Evolutionary conservation across 192 early-diverging fungal species (phyloP), one percentile per base, ranked within the genome.

Genomic region (Dispira simplex): DNA sequence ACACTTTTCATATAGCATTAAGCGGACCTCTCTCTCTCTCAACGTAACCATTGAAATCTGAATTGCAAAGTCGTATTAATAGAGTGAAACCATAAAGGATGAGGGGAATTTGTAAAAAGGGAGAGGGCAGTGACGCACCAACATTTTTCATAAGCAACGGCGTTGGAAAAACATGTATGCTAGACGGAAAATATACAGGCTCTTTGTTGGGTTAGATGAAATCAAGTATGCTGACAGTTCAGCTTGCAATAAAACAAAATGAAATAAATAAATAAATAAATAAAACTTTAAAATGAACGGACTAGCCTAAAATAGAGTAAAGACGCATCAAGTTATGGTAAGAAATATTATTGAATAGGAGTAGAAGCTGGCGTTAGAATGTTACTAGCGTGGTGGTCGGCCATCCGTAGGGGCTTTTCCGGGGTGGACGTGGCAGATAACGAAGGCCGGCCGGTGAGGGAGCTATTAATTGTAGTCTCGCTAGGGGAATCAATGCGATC

Each of bases 321-420:
- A 20, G 16, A 51, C 4, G 8, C 21, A n/a, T 51, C 16, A 20
- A 51, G 21, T 8, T 51, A 23, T 4, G 8, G 4, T 5, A 51
- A 51, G 16, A 51, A 51, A 23, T 8, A 9, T 53, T 63, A 66
- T 21, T 64, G 63, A 20, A 44, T 27, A 56, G 54, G 54, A 21
- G 54, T 56, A 18, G 54, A 56, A 21, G 54, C 39, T 13, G 39
- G 58, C 2, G 58, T 60, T 18, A 27, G 12, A 60, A 43, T 11
- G 39, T 21, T 23, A 16, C 16, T 27, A 57, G 55, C 1, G n/a
- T 20, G 55, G 21, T 16, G 16, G 26, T 14, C 55, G 3, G 13
- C 21, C 55, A 57, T 57, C 21, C 16, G 55, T 27, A 27, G 55
- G 55, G 16, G 26, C 21, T 20, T 16, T 51, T 51, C 18, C 48